Evolutionary conservation across 2,329 filamentous ascomycete genomes (phyloP).

Genomic region (Aspergillus novofumigatus): DNA sequence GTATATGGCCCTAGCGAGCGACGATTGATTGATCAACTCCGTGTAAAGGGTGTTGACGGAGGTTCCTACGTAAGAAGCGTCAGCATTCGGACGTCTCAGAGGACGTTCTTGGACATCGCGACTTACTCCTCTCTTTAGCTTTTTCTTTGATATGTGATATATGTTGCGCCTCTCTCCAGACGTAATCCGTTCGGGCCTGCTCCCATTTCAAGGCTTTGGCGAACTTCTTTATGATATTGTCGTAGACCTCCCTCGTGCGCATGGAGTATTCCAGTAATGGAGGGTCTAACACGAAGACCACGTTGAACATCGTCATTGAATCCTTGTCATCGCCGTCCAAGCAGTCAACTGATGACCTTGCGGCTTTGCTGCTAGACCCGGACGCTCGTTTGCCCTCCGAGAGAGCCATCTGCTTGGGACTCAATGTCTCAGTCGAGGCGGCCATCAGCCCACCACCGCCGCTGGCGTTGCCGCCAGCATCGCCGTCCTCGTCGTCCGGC

Average conservation of each 20-base stretch:
- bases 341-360: constrained; percentile 19
- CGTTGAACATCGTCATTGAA: constrained; percentile 94
- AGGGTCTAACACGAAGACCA: constrained; percentile 86
- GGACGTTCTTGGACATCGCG: neutral
- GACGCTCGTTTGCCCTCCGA: constrained; percentile 23
- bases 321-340: constrained; percentile 42
- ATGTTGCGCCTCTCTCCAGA: constrained; percentile 83
- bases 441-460: constrained; percentile 23
- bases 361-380: constrained; percentile 17
- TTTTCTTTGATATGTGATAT: constrained; percentile 79
- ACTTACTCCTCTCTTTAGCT: constrained; percentile 58
- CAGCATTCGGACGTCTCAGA: constrained; percentile 7
- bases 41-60: constrained; percentile 38
- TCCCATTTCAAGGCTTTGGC: constrained; percentile 90
- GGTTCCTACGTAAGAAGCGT: constrained; percentile 22
- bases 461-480: neutral
- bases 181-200: constrained; percentile 83
- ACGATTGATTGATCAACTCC: constrained; percentile 57
- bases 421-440: constrained; percentile 26
- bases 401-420: constrained; percentile 17
- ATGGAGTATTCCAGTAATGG: constrained; percentile 70
- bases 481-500: constrained; percentile 27
- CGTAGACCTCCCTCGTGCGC: constrained; percentile 73
- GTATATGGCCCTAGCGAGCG: constrained; percentile 75
- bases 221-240: constrained; percentile 85